A percentile compares a stretch with the other conserved stretches of the same genome.
Conservation (phyloP, 352 stramenopile species). For the Pythium folliculosum region DNA sequence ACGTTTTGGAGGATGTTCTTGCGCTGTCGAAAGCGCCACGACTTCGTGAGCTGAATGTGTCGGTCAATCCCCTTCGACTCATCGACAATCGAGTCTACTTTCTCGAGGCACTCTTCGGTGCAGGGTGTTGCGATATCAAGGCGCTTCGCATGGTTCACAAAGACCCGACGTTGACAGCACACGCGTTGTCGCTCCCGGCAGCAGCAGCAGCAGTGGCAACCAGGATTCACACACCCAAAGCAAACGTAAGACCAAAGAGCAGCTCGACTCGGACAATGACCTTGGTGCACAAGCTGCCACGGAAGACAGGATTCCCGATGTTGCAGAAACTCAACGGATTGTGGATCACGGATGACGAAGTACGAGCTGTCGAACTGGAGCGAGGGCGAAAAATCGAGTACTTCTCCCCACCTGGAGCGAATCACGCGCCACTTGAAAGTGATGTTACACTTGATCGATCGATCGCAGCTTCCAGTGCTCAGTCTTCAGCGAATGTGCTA, state of each 20-base stretch:
- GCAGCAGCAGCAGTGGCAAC: background rate
- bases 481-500: background rate
- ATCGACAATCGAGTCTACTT: conserved; percentile 70
- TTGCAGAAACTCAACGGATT: conserved; percentile 57
- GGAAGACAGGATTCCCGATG: conserved; percentile 60
- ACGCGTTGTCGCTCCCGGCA: background rate
- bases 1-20: conserved; percentile 66
- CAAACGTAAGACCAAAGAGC: background rate
- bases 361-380: conserved; percentile 53
- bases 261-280: conserved; percentile 14
- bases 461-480: background rate
- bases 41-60: conserved; percentile 60
- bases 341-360: conserved; percentile 62
- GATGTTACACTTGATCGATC: background rate
- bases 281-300: conserved; percentile 50
- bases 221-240: background rate
- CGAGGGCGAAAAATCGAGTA: conserved; percentile 49
- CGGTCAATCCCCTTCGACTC: conserved; percentile 59
- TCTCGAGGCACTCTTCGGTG: conserved; percentile 54
- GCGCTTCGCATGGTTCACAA: conserved; percentile 43
- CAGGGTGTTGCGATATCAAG: conserved; percentile 34
- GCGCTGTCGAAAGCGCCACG: conserved; percentile 42
- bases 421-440: background rate
- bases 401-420: conserved; percentile 21
- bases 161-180: conserved; percentile 38